Evolutionary conservation across 148 eudicot species (phyloP), one percentile per base, ranked within the genome.

Genomic region (Fagopyrum homotropicum): DNA sequence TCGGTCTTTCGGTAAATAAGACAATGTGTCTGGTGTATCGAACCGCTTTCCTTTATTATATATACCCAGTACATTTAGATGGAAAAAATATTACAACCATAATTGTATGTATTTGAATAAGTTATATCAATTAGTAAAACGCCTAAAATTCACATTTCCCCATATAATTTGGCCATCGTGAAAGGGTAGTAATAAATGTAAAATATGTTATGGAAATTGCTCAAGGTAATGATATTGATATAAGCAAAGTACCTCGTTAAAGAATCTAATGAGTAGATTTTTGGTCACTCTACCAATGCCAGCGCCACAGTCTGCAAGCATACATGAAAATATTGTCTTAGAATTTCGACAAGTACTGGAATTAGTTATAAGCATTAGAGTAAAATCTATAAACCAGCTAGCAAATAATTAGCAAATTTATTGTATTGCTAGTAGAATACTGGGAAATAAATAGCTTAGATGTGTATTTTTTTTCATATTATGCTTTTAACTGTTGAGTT

Each of bases 261-360:
- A 92, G 84, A 92, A 89, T 83, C 96, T 84, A 73, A 95, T 90
- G 60, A 95, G 91, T 78, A 95, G 98, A 82, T 92, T 95, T 87
- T 90, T 90, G 76, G 93, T 92, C 76, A 95, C 86, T 80, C 98
- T 90, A 76, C 98, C 98, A 68, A 95, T 89, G 72, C 98, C 98
- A 76, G 93, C 85, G 74, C 98, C 98, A 85, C 98, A 95, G 85
- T 95, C 98, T 91, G 89, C 85, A 93, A 55, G 46, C 17, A 72
- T 46, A 72, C 30, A 19, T 49, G 16, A 72, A 71, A 30, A 26
- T 5, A 9, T 63, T 63, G 17, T 9, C 29, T 57, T 9, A 17
- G 8, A 19, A 19, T 19, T 30, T 66, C 16, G 14, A 19, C 71
- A 66, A 66, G 71, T 46, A 66, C 43, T 66, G 30, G 69, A 66